Evolutionary conservation across 2,329 filamentous ascomycete species (phyloP), one percentile per base, ranked within the genome.

Genomic region (Cercospora canescens): DNA sequence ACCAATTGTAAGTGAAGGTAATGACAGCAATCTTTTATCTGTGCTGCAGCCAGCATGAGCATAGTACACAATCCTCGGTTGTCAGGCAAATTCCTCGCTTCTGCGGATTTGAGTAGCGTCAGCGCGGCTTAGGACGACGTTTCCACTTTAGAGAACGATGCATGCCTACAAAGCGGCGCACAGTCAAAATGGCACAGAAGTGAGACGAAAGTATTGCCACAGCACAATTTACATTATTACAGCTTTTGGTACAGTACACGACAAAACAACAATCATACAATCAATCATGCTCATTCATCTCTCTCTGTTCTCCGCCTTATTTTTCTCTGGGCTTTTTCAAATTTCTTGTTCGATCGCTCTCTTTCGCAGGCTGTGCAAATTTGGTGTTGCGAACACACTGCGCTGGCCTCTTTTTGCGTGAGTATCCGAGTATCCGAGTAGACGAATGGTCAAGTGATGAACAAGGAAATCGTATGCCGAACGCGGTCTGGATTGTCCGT

Each of bases 171-270:
- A 35, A 12, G 14, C 9, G 32, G 14, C 9, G 32, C 32, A 35
- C 30, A 9, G 32, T 35, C 4, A 35, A 35, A 5, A 35, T 9
- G 14, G 3, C 6, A 6, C 2, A 52, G 16, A 14, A 7, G 14
- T 35, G 52, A 56, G 52, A 24, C 16, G n/a, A 12, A 56, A 56
- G 30, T 21, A 21, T 21, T 32, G 32, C 32, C 32, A 21, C n/a
- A 56, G 52, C 52, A 56, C 52, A 56, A 18, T 8, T 56, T 56
- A 56, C 52, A 62, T 62, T 56, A 62, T 62, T 62, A 62, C 50
- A 62, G 24, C 35, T 62, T 50, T 55, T 55, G 48, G 60, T 62
- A 62, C 60, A 62, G 48, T 62, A 32, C n/a, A 62, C 60, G 32
- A 55, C 60, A 62, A 62, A 62, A 54, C n/a, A 35, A 54, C 41